A percentile compares a stretch with the other conserved stretches of the same genome.
Conservation (phyloP, 768 basidiomycete species). For the Roridomyces roridus region DNA sequence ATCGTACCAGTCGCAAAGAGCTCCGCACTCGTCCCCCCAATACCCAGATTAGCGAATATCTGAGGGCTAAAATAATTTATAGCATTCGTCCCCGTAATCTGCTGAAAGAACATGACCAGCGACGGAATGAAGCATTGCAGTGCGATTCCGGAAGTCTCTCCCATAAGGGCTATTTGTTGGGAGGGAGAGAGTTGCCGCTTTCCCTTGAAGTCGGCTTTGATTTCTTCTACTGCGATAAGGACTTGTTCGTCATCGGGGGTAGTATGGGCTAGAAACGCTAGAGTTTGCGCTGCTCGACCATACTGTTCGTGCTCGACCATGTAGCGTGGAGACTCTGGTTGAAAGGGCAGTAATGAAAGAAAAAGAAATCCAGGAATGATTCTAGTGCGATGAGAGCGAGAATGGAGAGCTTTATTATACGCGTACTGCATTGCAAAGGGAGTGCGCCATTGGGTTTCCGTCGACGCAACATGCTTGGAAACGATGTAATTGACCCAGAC, state of each 20-base stretch:
- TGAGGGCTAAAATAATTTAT: conserved; percentile 62
- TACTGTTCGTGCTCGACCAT: conserved; percentile 53
- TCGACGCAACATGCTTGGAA: conserved; percentile 39
- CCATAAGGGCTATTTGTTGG: conserved; percentile 49
- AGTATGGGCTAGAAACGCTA: conserved; percentile 43
- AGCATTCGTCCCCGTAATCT: conserved; percentile 60
- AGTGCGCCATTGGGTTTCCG: conserved; percentile 58
- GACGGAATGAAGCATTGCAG: conserved; percentile 52
- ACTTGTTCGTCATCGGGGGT: conserved; percentile 41
- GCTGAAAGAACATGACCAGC: conserved; percentile 52
- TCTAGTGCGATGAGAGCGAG: conserved; percentile 26
- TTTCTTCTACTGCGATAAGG: conserved; percentile 46
- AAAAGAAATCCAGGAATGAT: conserved; percentile 59
- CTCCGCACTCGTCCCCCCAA: conserved; percentile 46
- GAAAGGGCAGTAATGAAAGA: conserved; percentile 49
- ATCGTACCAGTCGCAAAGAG: conserved; percentile 57
- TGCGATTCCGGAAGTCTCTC: conserved; percentile 46
- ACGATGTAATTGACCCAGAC: conserved; percentile 58
- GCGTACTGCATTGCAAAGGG: conserved; percentile 55
- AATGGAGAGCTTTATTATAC: no score
- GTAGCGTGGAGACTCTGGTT: conserved; percentile 66
- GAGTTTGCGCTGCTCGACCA: conserved; percentile 45
- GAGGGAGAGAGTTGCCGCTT: conserved; percentile 39
- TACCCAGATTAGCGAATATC: conserved; percentile 56
- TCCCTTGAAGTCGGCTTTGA: conserved; percentile 52